These are phyloP conservation scores for Urtica urens DNA, from an alignment of 306 rosid species.

Conservation along the genomic window DNA sequence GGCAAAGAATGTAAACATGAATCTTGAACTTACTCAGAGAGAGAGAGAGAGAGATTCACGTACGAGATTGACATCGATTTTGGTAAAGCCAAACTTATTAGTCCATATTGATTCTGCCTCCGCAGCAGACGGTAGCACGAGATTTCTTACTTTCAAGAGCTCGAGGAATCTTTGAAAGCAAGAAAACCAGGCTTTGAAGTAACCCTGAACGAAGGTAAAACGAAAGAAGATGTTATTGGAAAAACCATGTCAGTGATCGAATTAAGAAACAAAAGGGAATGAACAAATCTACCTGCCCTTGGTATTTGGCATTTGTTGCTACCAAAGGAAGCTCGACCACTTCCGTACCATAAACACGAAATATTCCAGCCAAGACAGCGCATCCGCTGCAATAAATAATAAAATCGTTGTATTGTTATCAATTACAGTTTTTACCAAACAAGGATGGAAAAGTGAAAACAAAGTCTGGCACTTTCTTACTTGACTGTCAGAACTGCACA, in stretches of 20 bases:
- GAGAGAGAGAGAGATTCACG: background rate
- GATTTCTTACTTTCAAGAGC: conserved; percentile 36
- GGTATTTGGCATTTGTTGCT: conserved; percentile 59
- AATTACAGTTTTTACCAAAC: conserved; percentile 1
- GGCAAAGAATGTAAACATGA: background rate
- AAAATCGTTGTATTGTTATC: background rate
- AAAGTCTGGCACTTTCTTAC: conserved; percentile 32
- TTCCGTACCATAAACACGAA: conserved; percentile 77
- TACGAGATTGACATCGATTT: conserved; percentile 36
- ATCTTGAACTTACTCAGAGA: background rate
- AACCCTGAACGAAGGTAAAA: conserved; percentile 35
- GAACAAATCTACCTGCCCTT: conserved; percentile 99
- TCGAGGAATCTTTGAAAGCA: conserved; percentile 54
- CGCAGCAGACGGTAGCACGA: conserved; percentile 62
- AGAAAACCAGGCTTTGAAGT: conserved; percentile 50
- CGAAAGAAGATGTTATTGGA: background rate
- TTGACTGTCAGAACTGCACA: conserved; percentile 81
- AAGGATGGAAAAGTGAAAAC: background rate
- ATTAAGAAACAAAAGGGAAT: too few relatives aligned
- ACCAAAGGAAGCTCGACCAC: conserved; percentile 95
- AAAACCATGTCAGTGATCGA: too few relatives aligned
- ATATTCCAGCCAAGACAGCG: conserved; percentile 72
- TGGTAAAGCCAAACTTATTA: conserved; percentile 49
- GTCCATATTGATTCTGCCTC: conserved; percentile 70
- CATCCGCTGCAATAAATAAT: conserved; percentile 30